phyloP scores from a whole-genome alignment of 1,139 yeast species.

The Kodamaea sp. region DNA sequence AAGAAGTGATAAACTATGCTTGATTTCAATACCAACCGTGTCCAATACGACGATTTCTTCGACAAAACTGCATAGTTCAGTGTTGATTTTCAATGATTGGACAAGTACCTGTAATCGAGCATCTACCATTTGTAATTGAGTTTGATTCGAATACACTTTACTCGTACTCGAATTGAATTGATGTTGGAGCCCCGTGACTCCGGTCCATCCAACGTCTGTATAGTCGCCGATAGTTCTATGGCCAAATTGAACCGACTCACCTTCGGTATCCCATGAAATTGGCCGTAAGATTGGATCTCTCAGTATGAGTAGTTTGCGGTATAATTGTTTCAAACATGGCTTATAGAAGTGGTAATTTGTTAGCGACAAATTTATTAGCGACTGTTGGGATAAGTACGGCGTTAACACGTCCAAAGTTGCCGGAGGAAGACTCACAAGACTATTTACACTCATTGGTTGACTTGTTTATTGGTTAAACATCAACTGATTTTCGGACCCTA shows the following conservation, averaged over 20 bases:
- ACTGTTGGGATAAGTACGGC: conserved; percentile 31
- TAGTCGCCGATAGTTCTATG: conserved; percentile 18
- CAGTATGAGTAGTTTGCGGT: conserved; percentile 27
- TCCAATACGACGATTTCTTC: conserved; percentile 20
- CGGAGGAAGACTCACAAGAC: too few relatives aligned
- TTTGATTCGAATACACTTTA: conserved; percentile 7
- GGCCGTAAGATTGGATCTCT: conserved; percentile 20
- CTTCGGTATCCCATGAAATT: conserved; percentile 8
- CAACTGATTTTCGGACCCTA: too few relatives aligned
- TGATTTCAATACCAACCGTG: too few relatives aligned
- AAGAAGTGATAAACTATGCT: too few relatives aligned
- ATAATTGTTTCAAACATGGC: conserved; percentile 32
- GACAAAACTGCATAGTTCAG: conserved; percentile 21
- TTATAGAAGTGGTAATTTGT: conserved; percentile 36
- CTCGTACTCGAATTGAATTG: conserved; percentile 6
- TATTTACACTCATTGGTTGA: too few relatives aligned
- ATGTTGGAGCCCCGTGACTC: conserved; percentile 24
- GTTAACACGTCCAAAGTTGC: too few relatives aligned
- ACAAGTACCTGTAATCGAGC: conserved; percentile 29
- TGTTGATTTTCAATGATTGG: conserved; percentile 27
- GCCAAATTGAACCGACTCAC: not conserved
- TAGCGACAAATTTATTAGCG: conserved; percentile 31
- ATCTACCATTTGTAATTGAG: conserved; percentile 23
- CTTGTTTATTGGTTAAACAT: too few relatives aligned
- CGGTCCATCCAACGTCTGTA: conserved; percentile 22